Evolutionary conservation across 2,329 filamentous ascomycete species (phyloP).

Genomic region (Kalaharituber pfeilii): DNA sequence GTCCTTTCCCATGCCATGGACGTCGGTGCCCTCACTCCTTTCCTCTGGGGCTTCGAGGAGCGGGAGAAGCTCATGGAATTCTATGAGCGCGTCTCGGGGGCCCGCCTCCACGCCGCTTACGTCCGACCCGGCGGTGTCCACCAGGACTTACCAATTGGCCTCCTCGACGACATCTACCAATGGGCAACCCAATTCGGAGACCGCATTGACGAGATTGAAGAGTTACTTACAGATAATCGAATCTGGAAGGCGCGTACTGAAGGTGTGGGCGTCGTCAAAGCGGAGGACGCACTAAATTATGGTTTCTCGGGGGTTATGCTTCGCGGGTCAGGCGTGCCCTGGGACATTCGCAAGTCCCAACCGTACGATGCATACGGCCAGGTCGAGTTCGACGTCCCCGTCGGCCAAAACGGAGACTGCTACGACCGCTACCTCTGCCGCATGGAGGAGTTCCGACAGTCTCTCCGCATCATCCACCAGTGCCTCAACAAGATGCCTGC

Average conservation of each 20-base stretch:
- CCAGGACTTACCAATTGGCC: constrained; percentile 81
- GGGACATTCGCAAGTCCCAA: constrained; percentile 90
- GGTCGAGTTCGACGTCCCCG: constrained; percentile 95
- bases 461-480: constrained; percentile 93
- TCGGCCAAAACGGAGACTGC: constrained; percentile 93
- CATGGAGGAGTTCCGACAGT: constrained; percentile 99
- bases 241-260: constrained; percentile 95
- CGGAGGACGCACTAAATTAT: constrained; percentile 88
- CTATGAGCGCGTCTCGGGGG: constrained; percentile 96
- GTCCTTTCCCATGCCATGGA: constrained; percentile 51
- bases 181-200: constrained; percentile 99
- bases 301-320: constrained; percentile 97
- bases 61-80: constrained; percentile 99
- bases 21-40: constrained; percentile 91
- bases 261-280: constrained; percentile 77
- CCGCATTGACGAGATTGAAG: constrained; percentile 95
- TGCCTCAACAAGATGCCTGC: constrained; percentile 98
- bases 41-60: constrained; percentile 99
- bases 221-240: constrained; percentile 96
- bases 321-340: constrained; percentile 85
- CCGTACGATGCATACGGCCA: constrained; percentile 96
- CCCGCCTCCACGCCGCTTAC: constrained; percentile 91
- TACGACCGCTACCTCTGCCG: constrained; percentile 98
- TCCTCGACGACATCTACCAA: constrained; percentile 97
- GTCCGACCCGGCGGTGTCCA: constrained; percentile 91